Conservation (phyloP, 164 flowering plant species). For the Stephania japonica region DNA sequence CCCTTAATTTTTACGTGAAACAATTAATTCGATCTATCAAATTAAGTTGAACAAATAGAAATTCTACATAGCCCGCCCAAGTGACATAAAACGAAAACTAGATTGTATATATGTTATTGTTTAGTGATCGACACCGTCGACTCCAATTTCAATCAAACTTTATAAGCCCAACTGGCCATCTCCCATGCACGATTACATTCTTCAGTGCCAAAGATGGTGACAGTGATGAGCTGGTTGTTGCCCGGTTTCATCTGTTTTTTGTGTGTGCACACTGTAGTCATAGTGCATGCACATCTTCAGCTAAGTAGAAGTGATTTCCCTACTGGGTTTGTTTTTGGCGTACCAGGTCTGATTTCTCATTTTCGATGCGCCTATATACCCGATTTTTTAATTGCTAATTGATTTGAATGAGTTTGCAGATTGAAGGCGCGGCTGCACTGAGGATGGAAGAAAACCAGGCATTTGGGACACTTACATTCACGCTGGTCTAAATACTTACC, state of each 20-base stretch:
- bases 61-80: no score
- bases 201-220: not conserved
- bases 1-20: no score
- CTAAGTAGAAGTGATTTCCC: conserved; percentile 7
- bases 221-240: not conserved
- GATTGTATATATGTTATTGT: no score
- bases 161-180: no score
- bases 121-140: no score
- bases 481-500: not conserved
- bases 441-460: conserved; percentile 16
- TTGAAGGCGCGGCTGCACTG: conserved; percentile 11
- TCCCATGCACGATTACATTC: no score
- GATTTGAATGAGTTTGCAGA: not conserved
- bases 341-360: not conserved
- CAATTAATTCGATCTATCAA: no score
- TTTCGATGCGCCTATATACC: no score
- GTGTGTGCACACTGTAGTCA: not conserved
- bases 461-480: conserved; percentile 9
- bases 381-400: not conserved
- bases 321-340: conserved; percentile 1
- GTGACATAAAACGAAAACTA: no score
- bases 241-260: not conserved
- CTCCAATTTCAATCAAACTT: no score
- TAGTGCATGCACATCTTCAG: not conserved
- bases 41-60: no score